phyloP scores from a whole-genome alignment of 176 grass and related monocot species.

The Triticum timopheevii region DNA sequence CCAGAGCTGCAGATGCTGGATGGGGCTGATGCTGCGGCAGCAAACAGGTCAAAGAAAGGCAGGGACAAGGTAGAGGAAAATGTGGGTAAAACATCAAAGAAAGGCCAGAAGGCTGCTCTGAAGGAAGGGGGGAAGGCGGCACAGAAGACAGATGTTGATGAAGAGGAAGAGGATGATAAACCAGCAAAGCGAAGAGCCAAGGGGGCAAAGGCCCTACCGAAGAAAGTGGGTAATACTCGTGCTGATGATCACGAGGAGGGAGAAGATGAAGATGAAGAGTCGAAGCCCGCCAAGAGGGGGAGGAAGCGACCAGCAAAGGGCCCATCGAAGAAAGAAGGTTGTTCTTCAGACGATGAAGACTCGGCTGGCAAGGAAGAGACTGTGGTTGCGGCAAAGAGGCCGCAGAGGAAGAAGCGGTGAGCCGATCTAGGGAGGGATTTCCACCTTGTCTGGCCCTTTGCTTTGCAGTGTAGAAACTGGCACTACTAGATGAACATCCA shows the following conservation, averaged over 20 bases:
- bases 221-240: background rate
- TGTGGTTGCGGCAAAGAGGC: background rate
- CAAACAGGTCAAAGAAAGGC: slow-evolving; percentile 4
- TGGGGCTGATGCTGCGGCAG: background rate
- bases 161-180: background rate
- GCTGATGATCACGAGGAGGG: background rate
- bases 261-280: background rate
- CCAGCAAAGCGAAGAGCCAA: slow-evolving; percentile 1
- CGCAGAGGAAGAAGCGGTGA: slow-evolving; percentile 11
- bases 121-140: background rate
- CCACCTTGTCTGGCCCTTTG: background rate
- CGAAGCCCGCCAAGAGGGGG: background rate
- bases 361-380: background rate
- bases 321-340: too few species aligned
- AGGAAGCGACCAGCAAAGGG: background rate
- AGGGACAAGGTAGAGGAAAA: background rate
- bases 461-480: background rate
- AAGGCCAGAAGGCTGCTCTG: background rate
- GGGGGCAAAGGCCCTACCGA: background rate
- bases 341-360: too few species aligned
- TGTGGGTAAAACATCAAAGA: background rate
- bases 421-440: background rate
- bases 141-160: background rate
- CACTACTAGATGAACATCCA: background rate
- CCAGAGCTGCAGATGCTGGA: slow-evolving; percentile 37